Percentiles rank a stretch among this genome's conserved stretches.
phyloP scores from a whole-genome alignment of 257 asterid species.

The Solanum chiquidenum region DNA sequence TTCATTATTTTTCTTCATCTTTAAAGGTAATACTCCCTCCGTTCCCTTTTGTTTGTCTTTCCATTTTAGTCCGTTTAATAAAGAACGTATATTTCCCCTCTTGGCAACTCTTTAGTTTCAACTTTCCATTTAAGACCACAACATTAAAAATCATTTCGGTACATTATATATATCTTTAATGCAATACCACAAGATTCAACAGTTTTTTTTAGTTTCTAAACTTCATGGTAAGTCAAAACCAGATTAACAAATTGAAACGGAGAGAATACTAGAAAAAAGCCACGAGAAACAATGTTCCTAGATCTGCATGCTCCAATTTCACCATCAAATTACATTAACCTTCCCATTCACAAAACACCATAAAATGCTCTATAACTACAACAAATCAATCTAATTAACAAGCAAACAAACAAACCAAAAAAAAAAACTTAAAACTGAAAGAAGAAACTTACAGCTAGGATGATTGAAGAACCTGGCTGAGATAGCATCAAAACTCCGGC shows the following conservation, averaged over 20 bases:
- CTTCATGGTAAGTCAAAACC: background rate
- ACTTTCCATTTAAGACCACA: background rate
- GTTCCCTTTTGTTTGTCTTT: background rate
- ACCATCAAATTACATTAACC: background rate
- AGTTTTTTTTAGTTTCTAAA: no score
- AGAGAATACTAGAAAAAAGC: background rate
- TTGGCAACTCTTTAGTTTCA: background rate
- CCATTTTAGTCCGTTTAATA: background rate
- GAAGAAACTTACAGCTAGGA: constrained; percentile 45
- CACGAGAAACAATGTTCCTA: background rate
- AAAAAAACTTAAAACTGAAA: background rate
- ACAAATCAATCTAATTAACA: background rate
- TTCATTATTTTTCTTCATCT: background rate
- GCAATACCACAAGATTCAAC: background rate
- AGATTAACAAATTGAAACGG: background rate
- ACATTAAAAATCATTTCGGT: background rate
- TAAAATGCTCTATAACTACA: background rate
- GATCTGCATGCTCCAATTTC: background rate
- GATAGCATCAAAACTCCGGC: constrained; percentile 76
- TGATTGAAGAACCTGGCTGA: constrained; percentile 76
- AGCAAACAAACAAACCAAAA: background rate
- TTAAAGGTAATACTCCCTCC: background rate
- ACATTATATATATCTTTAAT: background rate
- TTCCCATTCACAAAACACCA: background rate
- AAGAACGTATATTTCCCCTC: background rate